Percentiles rank a stretch among this genome's conserved stretches.
Conservation (phyloP, 495 filamentous ascomycete genomes). For the Talaromyces wortmannii region DNA sequence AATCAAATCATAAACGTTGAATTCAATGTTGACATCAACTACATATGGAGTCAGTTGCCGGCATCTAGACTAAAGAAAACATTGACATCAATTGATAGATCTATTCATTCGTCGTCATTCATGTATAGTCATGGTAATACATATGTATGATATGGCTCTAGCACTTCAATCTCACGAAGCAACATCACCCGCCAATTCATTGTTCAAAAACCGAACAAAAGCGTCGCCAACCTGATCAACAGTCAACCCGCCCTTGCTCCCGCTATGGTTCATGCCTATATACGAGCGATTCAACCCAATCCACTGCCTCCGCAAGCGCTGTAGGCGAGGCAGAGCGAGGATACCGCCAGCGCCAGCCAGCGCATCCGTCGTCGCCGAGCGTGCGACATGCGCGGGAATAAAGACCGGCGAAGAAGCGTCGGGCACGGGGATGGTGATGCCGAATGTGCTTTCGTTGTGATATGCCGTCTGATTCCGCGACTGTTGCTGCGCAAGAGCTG, state of each 20-base stretch:
- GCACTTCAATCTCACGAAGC: not conserved
- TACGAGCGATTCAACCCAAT: conserved; percentile 64
- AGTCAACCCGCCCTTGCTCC: conserved; percentile 17
- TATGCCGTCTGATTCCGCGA: conserved; percentile 35
- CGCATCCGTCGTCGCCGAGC: conserved; percentile 32
- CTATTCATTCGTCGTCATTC: too few species aligned
- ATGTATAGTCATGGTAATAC: too few species aligned
- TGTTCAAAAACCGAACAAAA: conserved; percentile 43
- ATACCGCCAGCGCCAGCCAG: conserved; percentile 40
- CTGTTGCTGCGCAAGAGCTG: conserved; percentile 40
- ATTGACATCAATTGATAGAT: too few species aligned
- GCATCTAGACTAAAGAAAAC: too few species aligned
- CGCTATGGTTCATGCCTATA: conserved; percentile 23
- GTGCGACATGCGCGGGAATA: conserved; percentile 47
- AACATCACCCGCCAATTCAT: conserved; percentile 25
- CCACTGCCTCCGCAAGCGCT: conserved; percentile 79
- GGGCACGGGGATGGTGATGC: conserved; percentile 33
- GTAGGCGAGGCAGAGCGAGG: conserved; percentile 67
- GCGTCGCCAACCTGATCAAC: conserved; percentile 33
- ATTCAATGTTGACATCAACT: too few species aligned
- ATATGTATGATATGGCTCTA: too few species aligned
- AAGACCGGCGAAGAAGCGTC: conserved; percentile 27
- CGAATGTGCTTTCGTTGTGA: conserved; percentile 45
- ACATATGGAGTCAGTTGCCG: too few species aligned
- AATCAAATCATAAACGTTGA: too few species aligned